Conservation (phyloP, 2,329 filamentous ascomycete species). For the Ophiostoma perfectum region DNA sequence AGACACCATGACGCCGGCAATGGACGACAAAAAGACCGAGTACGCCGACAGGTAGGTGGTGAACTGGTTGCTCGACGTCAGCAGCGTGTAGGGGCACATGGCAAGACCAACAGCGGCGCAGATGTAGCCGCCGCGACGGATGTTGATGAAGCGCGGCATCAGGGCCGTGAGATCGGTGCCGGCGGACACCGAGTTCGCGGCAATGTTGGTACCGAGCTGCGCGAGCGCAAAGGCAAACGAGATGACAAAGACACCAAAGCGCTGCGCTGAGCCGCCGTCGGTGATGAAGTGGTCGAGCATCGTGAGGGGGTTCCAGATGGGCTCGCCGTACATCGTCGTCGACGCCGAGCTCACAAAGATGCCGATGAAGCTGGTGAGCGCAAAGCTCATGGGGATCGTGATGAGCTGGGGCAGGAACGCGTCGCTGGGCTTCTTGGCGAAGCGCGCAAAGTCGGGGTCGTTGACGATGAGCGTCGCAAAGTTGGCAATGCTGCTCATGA, state of each 20-base stretch:
- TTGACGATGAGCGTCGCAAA: constrained; percentile 36
- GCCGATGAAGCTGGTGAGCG: constrained; percentile 76
- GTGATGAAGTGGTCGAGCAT: constrained; percentile 63
- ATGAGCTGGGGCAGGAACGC: constrained; percentile 31
- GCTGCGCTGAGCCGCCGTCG: constrained; percentile 61
- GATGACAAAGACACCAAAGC: constrained; percentile 72
- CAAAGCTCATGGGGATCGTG: constrained; percentile 58
- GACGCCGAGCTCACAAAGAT: constrained; percentile 73
- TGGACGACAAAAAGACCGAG: constrained; percentile 87
- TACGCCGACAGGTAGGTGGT: constrained; percentile 89
- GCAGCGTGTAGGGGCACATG: constrained; percentile 82
- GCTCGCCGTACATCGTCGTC: constrained; percentile 57
- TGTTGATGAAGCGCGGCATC: constrained; percentile 73
- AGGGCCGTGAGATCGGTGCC: constrained; percentile 79
- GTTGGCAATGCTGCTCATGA: constrained; percentile 37
- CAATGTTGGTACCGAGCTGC: constrained; percentile 81
- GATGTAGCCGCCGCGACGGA: constrained; percentile 80
- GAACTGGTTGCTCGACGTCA: constrained; percentile 72
- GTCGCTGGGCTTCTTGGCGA: constrained; percentile 29
- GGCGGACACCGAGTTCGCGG: constrained; percentile 78
- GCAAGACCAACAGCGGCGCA: constrained; percentile 73
- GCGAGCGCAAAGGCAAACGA: constrained; percentile 66
- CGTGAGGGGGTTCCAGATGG: constrained; percentile 69
- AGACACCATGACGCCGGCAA: constrained; percentile 81
- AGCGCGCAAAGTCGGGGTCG: constrained; percentile 38